Percentiles rank a stretch among this genome's conserved stretches.
phyloP scores from a whole-genome alignment of 345 rosid species.

The Nephelium lappaceum region DNA sequence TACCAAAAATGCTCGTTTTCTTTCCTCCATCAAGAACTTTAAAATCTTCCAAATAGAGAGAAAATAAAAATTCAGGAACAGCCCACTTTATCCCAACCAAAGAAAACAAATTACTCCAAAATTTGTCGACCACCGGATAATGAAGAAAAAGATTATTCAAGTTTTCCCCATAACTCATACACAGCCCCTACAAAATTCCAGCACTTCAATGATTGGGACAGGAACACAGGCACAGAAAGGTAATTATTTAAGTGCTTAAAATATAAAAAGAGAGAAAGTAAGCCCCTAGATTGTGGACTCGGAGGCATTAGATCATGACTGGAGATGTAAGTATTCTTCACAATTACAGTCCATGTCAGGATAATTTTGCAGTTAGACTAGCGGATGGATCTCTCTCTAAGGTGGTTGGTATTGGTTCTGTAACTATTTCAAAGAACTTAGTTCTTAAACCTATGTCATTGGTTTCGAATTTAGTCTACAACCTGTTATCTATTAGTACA shows the following conservation, averaged over 20 bases:
- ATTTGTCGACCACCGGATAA: too few species aligned
- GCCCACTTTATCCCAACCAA: too few species aligned
- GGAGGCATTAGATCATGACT: too few species aligned
- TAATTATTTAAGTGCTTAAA: neutral
- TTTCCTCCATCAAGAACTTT: too few species aligned
- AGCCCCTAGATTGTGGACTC: too few species aligned
- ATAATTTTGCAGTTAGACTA: neutral
- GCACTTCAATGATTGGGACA: neutral
- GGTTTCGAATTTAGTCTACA: neutral
- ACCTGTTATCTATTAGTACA: neutral
- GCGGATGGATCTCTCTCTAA: neutral
- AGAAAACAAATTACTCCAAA: too few species aligned
- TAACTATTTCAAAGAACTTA: neutral
- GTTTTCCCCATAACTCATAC: too few species aligned
- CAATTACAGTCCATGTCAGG: neutral
- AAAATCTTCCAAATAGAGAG: too few species aligned
- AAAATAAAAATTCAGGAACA: too few species aligned
- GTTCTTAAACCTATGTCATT: neutral
- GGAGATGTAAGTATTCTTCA: neutral
- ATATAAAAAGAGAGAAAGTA: neutral
- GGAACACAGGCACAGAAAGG: neutral
- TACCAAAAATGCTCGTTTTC: too few species aligned
- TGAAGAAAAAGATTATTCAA: too few species aligned
- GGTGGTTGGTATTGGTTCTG: neutral
- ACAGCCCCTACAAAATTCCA: neutral